Evolutionary conservation across 805 yeast genomes (phyloP), one percentile per base, ranked within the genome.

Genomic region (Candida easanensis): DNA sequence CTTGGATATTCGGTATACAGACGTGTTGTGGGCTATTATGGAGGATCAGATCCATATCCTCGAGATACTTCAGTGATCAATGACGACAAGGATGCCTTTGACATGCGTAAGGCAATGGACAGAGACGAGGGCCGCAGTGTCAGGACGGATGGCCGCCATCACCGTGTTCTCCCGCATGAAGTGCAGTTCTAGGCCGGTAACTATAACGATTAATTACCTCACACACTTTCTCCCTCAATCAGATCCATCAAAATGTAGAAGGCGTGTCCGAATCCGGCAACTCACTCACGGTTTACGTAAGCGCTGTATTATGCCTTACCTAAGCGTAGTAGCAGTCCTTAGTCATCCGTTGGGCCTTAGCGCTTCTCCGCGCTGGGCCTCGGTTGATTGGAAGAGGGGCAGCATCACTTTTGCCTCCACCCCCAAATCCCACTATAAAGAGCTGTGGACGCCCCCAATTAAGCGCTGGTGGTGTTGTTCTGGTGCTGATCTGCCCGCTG

Each of bases 1-100:
- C 62, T 93, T 42, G 98, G 97, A 0, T 93, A 90, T 58, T 71
- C 80, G 9, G 87, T 89, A 0, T 93, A 73, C 60, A 67, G 99
- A 62, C 66, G 99, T 40, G 98, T 93, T 4, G 79, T 88, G 11
- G 91, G 91, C 0, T 93, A 93, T 59, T 93, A 93, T 61, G 88
- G 89, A 5, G 67, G 66, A 2, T 76, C 78, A n/a, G 59, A 64
- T 17, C 36, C 32, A 3, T 74, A 74, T 45, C 68, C 68, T 0
- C 33, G 44, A 1, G 58, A 62, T 18, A 62, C 75, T 26, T 75
- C 69, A 26, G 66, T 68, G 22, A 60, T 70, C 9, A 66, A 79
- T 50, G 97, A 90, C 63, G 76, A 73, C 17, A 73, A 77, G 36
- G 97, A 91, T 68, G 98, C 97, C 0, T 90, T 79, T 62, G 96